These are phyloP conservation scores for Ramicandelaber brevisporus DNA, from an alignment of 192 early-diverging fungal species.

Conservation along the genomic window DNA sequence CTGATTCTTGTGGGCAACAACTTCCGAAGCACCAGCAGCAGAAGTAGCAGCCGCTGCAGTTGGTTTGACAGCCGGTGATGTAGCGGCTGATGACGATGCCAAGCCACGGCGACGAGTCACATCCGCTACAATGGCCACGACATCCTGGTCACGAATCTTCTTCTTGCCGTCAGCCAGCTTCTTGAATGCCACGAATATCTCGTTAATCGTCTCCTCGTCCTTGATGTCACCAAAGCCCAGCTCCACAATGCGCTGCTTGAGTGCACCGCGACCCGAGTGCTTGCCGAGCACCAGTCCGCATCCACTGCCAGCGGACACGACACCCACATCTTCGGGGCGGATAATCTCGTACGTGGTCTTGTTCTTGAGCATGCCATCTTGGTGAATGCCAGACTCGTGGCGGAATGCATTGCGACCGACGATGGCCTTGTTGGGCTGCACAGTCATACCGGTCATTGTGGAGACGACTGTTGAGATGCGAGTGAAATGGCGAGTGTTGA, in stretches of 20 bases:
- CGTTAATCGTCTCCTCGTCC: slow-evolving; percentile 37
- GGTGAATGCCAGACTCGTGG: slow-evolving; percentile 96
- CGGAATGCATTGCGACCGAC: slow-evolving; percentile 91
- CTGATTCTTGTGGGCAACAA: slow-evolving; percentile 1
- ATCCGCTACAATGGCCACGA: slow-evolving; percentile 66
- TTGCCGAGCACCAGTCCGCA: slow-evolving; percentile 89
- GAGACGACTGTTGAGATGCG: slow-evolving; percentile 74
- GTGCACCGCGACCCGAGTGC: slow-evolving; percentile 86
- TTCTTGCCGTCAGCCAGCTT: slow-evolving; percentile 73
- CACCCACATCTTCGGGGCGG: slow-evolving; percentile 71
- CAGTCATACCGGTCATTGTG: slow-evolving; percentile 73
- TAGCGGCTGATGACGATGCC: background rate
- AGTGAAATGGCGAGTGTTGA: slow-evolving; percentile 74
- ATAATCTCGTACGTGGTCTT: slow-evolving; percentile 94
- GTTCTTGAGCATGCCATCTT: slow-evolving; percentile 93
- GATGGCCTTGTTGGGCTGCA: slow-evolving; percentile 96
- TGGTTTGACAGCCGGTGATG: background rate
- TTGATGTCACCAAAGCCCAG: slow-evolving; percentile 42
- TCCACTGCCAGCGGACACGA: slow-evolving; percentile 53
- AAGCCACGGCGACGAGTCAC: slow-evolving; percentile 20
- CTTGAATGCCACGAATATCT: slow-evolving; percentile 75
- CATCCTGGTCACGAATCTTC: slow-evolving; percentile 66
- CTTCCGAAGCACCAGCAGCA: background rate
- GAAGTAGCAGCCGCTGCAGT: slow-evolving; percentile 1
- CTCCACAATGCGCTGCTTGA: slow-evolving; percentile 51